Conservation (phyloP, 345 rosid genomes). For the Brassica cretica region DNA sequence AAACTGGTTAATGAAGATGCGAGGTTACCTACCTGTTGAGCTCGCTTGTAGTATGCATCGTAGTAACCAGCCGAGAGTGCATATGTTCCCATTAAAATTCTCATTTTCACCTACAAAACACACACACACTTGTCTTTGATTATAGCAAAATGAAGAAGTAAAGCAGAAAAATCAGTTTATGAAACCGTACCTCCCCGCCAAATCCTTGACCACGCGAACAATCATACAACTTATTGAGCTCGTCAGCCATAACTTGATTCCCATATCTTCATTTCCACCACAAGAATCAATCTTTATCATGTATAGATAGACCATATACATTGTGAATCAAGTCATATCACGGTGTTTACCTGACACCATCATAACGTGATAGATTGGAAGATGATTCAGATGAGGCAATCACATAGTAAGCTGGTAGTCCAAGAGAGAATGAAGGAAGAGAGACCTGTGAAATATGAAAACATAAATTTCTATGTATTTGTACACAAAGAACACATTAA, state of each 20-base stretch:
- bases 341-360: neutral
- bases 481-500: neutral
- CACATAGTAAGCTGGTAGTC: neutral
- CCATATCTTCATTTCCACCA: neutral
- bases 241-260: neutral
- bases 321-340: neutral
- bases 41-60: slow-evolving; percentile 93
- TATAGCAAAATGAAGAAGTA: slow-evolving; percentile 2
- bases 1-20: neutral
- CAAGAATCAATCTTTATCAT: neutral
- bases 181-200: slow-evolving; percentile 67
- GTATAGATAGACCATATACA: neutral
- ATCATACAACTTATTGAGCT: neutral
- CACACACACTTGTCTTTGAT: neutral
- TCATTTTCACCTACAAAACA: slow-evolving; percentile 74
- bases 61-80: slow-evolving; percentile 95
- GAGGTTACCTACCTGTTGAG: slow-evolving; percentile 82
- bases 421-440: neutral
- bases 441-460: neutral
- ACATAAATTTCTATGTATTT: neutral
- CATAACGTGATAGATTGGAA: neutral
- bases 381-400: neutral
- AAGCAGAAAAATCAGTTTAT: neutral
- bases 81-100: slow-evolving; percentile 96
- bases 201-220: neutral